phyloP scores from a whole-genome alignment of 2,329 filamentous ascomycete genomes.

The Fusarium redolens region DNA sequence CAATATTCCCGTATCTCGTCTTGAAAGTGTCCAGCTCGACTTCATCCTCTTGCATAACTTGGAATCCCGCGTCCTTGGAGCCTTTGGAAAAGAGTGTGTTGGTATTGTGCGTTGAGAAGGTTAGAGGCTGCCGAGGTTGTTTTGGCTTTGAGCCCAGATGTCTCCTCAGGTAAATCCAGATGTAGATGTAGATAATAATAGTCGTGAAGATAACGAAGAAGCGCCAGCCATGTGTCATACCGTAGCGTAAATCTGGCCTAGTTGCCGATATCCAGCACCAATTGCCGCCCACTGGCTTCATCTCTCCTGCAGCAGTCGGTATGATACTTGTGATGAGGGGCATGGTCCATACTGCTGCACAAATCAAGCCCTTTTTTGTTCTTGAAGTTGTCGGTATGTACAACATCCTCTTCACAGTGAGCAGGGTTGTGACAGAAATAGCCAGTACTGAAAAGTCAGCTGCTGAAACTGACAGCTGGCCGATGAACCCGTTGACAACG shows the following conservation, averaged over 20 bases:
- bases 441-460: slow-evolving; percentile 43
- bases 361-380: slow-evolving; percentile 23
- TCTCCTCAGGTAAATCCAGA: slow-evolving; percentile 45
- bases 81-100: slow-evolving; percentile 10
- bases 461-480: slow-evolving; percentile 40
- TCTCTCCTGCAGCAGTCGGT: slow-evolving; percentile 32
- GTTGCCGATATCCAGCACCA: slow-evolving; percentile 60
- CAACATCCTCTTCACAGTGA: slow-evolving; percentile 36
- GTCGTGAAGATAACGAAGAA: slow-evolving; percentile 56
- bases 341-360: slow-evolving; percentile 32
- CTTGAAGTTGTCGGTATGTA: slow-evolving; percentile 33
- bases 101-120: slow-evolving; percentile 8
- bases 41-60: slow-evolving; percentile 23
- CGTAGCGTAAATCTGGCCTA: slow-evolving; percentile 55
- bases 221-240: slow-evolving; percentile 58
- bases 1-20: background rate
- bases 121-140: background rate
- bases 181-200: slow-evolving; percentile 55
- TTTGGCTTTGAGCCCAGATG: slow-evolving; percentile 7
- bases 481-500: slow-evolving; percentile 33
- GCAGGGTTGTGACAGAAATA: slow-evolving; percentile 40
- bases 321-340: slow-evolving; percentile 37
- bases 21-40: slow-evolving; percentile 21
- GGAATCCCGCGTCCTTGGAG: slow-evolving; percentile 15
- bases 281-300: slow-evolving; percentile 54